Evolutionary conservation across 805 yeast genomes (phyloP).

Genomic region (Monosporozyma unispora): DNA sequence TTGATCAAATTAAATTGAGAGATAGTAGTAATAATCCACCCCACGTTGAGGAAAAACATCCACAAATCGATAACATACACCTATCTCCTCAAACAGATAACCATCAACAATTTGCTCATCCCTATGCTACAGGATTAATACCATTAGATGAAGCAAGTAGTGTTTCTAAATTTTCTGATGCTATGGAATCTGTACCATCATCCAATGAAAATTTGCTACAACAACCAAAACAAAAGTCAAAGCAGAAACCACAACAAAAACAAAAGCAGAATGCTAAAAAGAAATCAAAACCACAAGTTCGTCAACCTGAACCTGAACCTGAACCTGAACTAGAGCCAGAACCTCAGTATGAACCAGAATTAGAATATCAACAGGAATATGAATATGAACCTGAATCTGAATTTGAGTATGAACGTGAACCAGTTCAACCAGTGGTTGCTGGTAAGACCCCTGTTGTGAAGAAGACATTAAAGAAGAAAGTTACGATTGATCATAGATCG

Average conservation of each 20-base stretch:
- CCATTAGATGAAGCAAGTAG: conserved; percentile 20
- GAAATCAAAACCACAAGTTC: neutral
- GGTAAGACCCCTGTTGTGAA: neutral
- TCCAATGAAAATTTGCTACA: conserved; percentile 1
- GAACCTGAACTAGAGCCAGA: neutral
- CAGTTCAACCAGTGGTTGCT: neutral
- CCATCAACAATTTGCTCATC: neutral
- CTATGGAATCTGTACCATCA: conserved; percentile 17
- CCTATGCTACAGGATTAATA: conserved; percentile 4
- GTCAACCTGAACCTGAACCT: neutral
- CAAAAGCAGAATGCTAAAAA: neutral
- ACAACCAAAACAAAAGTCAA: neutral
- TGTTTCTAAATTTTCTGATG: conserved; percentile 23
- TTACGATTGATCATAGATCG: neutral
- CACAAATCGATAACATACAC: neutral
- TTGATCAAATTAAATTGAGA: neutral
- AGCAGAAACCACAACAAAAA: neutral
- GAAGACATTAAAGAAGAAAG: conserved; percentile 1
- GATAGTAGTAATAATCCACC: neutral
- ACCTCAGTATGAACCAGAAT: neutral
- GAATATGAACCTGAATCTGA: neutral
- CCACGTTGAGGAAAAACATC: neutral
- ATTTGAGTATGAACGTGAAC: neutral
- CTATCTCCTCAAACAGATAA: neutral
- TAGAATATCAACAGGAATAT: neutral